Percentiles rank a stretch among this genome's conserved stretches.
phyloP scores from a whole-genome alignment of 495 filamentous ascomycete genomes.

The Talaromyces ruber region DNA sequence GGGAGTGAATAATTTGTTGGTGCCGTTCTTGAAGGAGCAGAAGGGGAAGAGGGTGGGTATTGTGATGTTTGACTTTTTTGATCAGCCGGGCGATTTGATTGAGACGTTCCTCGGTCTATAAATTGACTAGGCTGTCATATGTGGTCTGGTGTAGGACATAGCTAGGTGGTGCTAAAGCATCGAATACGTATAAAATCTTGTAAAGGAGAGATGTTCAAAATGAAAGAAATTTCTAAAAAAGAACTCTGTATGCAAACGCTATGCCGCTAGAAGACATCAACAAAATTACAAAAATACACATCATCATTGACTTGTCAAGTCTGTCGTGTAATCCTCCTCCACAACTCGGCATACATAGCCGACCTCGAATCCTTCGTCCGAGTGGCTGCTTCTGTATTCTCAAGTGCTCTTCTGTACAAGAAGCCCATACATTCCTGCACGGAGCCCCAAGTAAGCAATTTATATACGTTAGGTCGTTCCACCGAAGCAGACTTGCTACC shows the following conservation, averaged over 20 bases:
- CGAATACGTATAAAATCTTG: background rate
- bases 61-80: slow-evolving; percentile 48
- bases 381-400: slow-evolving; percentile 83
- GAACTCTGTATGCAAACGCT: background rate
- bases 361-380: slow-evolving; percentile 66
- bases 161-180: too few relatives aligned
- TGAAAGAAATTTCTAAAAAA: background rate
- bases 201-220: background rate
- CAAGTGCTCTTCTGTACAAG: slow-evolving; percentile 71
- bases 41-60: slow-evolving; percentile 23
- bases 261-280: background rate
- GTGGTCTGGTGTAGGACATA: too few relatives aligned
- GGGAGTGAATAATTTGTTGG: slow-evolving; percentile 27
- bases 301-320: background rate
- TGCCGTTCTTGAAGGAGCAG: slow-evolving; percentile 14
- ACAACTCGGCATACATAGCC: slow-evolving; percentile 66
- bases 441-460: slow-evolving; percentile 88
- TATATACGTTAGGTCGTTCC: slow-evolving; percentile 60
- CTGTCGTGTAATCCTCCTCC: slow-evolving; percentile 22
- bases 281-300: background rate
- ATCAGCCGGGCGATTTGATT: slow-evolving; percentile 29
- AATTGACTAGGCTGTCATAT: background rate
- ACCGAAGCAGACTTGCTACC: slow-evolving; percentile 2
- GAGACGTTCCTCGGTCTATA: slow-evolving; percentile 10
- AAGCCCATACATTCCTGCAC: slow-evolving; percentile 94